These are phyloP conservation scores for Pseudocercospora cruenta DNA, from an alignment of 2,329 filamentous ascomycete genomes.

Conservation along the genomic window DNA sequence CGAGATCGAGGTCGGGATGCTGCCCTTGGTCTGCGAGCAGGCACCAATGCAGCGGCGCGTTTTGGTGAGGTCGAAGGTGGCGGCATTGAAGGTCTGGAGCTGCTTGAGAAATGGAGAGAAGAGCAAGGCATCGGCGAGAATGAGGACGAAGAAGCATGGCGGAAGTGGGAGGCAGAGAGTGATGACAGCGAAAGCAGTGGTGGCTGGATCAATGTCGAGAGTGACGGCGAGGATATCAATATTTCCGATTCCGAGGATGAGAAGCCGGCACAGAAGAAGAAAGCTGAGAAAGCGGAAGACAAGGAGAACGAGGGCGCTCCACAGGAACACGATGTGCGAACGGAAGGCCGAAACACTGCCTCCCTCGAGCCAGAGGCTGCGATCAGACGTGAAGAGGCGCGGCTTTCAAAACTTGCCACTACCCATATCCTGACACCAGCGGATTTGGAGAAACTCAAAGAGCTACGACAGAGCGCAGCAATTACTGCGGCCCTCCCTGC, in stretches of 20 bases:
- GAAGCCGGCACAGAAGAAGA: constrained; percentile 52
- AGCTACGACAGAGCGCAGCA: constrained; percentile 75
- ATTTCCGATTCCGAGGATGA: constrained; percentile 75
- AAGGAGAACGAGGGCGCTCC: constrained; percentile 23
- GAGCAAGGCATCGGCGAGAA: constrained; percentile 73
- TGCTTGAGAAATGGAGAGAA: constrained; percentile 91
- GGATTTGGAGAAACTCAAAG: constrained; percentile 90
- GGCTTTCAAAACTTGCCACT: constrained; percentile 75
- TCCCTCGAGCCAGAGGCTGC: constrained; percentile 37
- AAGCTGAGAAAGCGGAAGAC: constrained; percentile 37
- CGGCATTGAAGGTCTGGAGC: constrained; percentile 86
- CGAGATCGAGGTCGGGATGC: constrained; percentile 90
- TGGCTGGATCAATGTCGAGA: constrained; percentile 90
- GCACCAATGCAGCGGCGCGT: constrained; percentile 73
- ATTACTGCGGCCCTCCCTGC: constrained; percentile 65
- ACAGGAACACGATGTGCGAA: constrained; percentile 22
- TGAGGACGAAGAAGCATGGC: constrained; percentile 60
- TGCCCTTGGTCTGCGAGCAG: constrained; percentile 75
- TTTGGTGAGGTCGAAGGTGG: constrained; percentile 84
- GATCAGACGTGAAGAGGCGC: constrained; percentile 37
- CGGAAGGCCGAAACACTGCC: constrained; percentile 38
- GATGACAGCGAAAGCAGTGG: constrained; percentile 72
- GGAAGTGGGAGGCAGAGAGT: constrained; percentile 65
- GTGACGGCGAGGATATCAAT: constrained; percentile 75
- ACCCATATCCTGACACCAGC: constrained; percentile 93